These are phyloP conservation scores for Termitomyces heimii DNA, from an alignment of 768 basidiomycete species.

Conservation along the genomic window DNA sequence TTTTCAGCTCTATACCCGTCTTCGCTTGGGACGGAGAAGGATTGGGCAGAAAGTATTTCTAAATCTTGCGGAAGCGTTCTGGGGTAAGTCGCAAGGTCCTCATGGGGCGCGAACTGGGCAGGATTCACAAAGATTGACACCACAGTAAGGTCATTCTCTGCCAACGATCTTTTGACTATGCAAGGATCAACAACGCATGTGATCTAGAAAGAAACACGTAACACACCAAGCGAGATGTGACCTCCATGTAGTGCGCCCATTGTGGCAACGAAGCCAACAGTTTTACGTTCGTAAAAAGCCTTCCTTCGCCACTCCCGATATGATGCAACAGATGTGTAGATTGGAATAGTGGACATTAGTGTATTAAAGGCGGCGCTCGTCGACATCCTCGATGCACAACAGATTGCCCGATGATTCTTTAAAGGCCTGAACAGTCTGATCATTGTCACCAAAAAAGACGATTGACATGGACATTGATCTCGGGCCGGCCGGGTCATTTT, in stretches of 20 bases:
- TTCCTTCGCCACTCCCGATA: conserved; percentile 71
- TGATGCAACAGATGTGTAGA: conserved; percentile 53
- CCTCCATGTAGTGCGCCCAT: conserved; percentile 98
- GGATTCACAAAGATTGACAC: conserved; percentile 98
- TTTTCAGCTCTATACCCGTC: conserved; percentile 8
- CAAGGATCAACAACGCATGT: background rate
- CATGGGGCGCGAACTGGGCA: conserved; percentile 93
- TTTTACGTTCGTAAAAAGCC: conserved; percentile 50
- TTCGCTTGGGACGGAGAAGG: conserved; percentile 16
- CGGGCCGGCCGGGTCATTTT: no score
- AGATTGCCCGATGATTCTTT: background rate
- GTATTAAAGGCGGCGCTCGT: conserved; percentile 2
- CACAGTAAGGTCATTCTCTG: conserved; percentile 79
- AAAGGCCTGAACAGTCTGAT: background rate
- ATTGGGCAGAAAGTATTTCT: conserved; percentile 42
- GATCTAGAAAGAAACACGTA: background rate
- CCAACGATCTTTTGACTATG: conserved; percentile 71
- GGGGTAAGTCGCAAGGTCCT: conserved; percentile 90
- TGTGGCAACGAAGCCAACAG: conserved; percentile 93
- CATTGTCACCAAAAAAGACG: background rate
- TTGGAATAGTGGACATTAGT: conserved; percentile 34
- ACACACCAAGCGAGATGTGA: conserved; percentile 83
- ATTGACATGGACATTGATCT: no score
- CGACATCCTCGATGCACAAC: conserved; percentile 6
- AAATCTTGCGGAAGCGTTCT: conserved; percentile 80